Percentiles rank a stretch among this genome's conserved stretches.
Conservation (phyloP, 2,329 filamentous ascomycete genomes). For the Ilyonectria destructans region DNA sequence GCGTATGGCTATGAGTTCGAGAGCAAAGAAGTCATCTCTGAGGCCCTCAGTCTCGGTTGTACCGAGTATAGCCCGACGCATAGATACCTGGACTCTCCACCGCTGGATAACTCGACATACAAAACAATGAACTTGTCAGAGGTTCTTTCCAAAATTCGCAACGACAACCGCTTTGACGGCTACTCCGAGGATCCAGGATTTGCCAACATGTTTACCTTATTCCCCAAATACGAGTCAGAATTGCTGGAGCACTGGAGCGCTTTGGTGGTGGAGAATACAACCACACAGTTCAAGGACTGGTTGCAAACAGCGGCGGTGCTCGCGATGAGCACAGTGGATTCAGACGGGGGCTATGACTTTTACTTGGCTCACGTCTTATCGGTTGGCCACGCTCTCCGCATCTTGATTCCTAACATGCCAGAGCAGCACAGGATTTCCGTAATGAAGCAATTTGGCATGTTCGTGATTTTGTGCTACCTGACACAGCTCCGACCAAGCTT, state of each 20-base stretch:
- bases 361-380: conserved; percentile 8
- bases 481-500: conserved; percentile 9
- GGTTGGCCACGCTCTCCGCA: conserved; percentile 3
- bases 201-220: conserved; percentile 1
- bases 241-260: conserved; percentile 14
- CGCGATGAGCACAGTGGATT: not conserved
- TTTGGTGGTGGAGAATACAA: not conserved
- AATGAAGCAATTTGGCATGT: conserved; percentile 4
- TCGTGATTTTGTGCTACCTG: conserved; percentile 1
- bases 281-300: not conserved
- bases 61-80: conserved; percentile 3
- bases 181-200: not conserved
- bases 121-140: conserved; percentile 1
- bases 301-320: not conserved
- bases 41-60: conserved; percentile 6
- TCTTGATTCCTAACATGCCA: conserved; percentile 2
- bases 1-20: conserved; percentile 17
- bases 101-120: conserved; percentile 6
- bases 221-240: not conserved
- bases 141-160: not conserved
- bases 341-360: conserved; percentile 1
- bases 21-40: conserved; percentile 4
- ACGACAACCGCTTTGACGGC: conserved; percentile 3
- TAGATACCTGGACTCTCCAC: not conserved
- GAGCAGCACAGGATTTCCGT: not conserved